A percentile compares a stretch with the other conserved stretches of the same genome.
Evolutionary conservation across 345 rosid genomes (phyloP).

Genomic region (Acer negundo): DNA sequence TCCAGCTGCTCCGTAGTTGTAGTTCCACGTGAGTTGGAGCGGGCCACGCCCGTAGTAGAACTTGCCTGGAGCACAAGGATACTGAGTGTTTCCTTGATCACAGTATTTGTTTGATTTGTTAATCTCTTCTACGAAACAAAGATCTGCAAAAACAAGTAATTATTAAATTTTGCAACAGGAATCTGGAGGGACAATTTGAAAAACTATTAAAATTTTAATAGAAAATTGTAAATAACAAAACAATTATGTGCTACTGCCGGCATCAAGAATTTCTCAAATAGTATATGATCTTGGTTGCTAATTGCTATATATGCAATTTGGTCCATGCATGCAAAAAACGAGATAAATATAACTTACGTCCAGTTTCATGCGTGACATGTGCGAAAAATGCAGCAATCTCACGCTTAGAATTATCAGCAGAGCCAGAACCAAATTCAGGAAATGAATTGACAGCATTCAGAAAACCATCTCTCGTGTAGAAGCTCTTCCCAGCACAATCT

Average conservation of each 20-base stretch:
- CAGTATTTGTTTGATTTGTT: conserved; percentile 28
- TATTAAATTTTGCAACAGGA: background rate
- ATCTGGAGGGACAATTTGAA: too few relatives aligned
- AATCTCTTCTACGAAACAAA: conserved; percentile 34
- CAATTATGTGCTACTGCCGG: too few relatives aligned
- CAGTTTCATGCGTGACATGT: background rate
- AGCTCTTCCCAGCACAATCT: background rate
- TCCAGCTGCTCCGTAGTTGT: conserved; percentile 14
- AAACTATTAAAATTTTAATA: too few relatives aligned
- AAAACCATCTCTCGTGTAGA: conserved; percentile 9
- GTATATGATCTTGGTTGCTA: background rate
- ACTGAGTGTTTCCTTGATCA: conserved; percentile 16
- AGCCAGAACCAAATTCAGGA: background rate
- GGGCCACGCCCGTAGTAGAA: conserved; percentile 58
- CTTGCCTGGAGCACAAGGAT: conserved; percentile 35
- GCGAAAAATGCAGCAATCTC: background rate
- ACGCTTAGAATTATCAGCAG: background rate
- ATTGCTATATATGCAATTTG: background rate
- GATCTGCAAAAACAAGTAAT: conserved; percentile 9
- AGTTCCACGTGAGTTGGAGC: conserved; percentile 35
- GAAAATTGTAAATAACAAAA: too few relatives aligned
- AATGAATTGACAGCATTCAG: background rate
- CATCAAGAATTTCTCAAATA: too few relatives aligned
- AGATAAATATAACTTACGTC: background rate
- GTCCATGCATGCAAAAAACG: background rate